phyloP scores from a whole-genome alignment of 2,329 filamentous ascomycete genomes.

The Karstenula rhodostoma region DNA sequence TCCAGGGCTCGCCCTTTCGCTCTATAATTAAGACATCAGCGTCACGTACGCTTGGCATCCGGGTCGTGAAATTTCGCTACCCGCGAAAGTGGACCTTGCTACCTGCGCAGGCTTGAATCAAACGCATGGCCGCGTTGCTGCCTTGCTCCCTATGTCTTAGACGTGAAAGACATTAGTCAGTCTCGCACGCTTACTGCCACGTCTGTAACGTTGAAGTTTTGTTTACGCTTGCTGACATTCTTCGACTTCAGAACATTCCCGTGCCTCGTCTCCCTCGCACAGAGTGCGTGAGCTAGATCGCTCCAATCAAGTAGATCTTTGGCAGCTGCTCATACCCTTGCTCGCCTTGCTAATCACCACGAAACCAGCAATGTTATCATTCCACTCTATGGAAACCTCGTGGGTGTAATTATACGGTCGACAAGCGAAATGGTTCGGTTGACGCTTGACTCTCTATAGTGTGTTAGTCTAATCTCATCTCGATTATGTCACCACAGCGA shows the following conservation, averaged over 20 bases:
- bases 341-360: constrained; percentile 47
- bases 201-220: constrained; percentile 39
- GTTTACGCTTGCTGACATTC: constrained; percentile 48
- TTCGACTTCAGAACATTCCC: constrained; percentile 47
- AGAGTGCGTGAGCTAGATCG: constrained; percentile 28
- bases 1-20: constrained; percentile 35
- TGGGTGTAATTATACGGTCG: constrained; percentile 40
- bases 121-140: constrained; percentile 44
- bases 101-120: constrained; percentile 41
- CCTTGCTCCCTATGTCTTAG: constrained; percentile 35
- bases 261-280: constrained; percentile 45
- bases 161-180: constrained; percentile 44
- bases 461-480: constrained; percentile 45
- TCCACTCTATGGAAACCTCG: constrained; percentile 36
- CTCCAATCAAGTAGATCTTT: constrained; percentile 46
- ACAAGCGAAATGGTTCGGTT: constrained; percentile 41
- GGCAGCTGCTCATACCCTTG: constrained; percentile 47
- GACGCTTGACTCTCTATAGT: constrained; percentile 35
- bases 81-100: constrained; percentile 36
- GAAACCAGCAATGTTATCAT: constrained; percentile 42
- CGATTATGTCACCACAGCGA: constrained; percentile 41
- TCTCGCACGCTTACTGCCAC: constrained; percentile 36
- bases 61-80: constrained; percentile 41
- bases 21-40: constrained; percentile 39
- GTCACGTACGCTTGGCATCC: constrained; percentile 42